phyloP scores from a whole-genome alignment of 1,139 yeast species.

The Hansenula sp. region DNA sequence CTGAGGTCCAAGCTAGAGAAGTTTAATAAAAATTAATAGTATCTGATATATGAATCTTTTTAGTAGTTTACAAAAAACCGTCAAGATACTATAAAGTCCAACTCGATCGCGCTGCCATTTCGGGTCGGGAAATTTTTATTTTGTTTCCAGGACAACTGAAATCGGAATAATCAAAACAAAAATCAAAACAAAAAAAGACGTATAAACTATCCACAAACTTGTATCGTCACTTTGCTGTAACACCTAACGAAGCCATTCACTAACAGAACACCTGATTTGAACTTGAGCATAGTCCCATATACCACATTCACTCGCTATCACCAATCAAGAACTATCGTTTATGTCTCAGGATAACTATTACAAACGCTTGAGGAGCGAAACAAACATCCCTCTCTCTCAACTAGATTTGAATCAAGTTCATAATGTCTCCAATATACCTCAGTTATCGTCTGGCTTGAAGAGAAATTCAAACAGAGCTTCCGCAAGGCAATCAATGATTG shows the following conservation, averaged over 20 bases:
- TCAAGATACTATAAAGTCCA: too few species aligned
- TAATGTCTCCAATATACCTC: constrained; percentile 21
- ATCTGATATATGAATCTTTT: too few species aligned
- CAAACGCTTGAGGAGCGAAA: constrained; percentile 17
- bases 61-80: too few species aligned
- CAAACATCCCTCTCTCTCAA: constrained; percentile 16
- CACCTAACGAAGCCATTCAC: too few species aligned
- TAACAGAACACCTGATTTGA: neutral
- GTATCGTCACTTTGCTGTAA: neutral
- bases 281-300: neutral
- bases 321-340: neutral
- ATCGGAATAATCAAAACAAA: too few species aligned
- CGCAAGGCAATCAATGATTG: constrained; percentile 23
- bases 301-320: neutral
- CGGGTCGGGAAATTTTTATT: too few species aligned
- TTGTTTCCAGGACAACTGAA: too few species aligned
- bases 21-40: too few species aligned
- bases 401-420: constrained; percentile 23
- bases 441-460: constrained; percentile 18
- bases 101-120: too few species aligned
- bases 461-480: constrained; percentile 19
- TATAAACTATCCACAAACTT: neutral
- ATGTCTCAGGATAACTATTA: constrained; percentile 21
- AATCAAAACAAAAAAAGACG: too few species aligned
- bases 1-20: too few species aligned